Evolutionary conservation across 192 early-diverging fungal species (phyloP).

Genomic region (Umbelopsis vinacea): DNA sequence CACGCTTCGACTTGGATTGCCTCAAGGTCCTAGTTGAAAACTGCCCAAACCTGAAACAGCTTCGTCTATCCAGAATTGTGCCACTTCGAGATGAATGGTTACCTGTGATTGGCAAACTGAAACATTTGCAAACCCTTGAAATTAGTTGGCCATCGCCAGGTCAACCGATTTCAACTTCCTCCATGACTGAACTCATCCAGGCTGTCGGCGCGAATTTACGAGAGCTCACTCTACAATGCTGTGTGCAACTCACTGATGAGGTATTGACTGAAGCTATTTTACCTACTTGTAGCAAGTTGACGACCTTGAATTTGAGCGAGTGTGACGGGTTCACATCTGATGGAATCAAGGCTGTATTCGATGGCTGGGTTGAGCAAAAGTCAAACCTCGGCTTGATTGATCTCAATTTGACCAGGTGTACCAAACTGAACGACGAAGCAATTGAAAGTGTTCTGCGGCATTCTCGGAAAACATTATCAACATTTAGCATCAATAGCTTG

Average conservation of each 20-base stretch:
- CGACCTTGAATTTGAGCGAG: slow-evolving; percentile 62
- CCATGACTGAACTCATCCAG: slow-evolving; percentile 49
- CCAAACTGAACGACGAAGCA: slow-evolving; percentile 64
- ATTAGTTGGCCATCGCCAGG: slow-evolving; percentile 22
- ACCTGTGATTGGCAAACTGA: slow-evolving; percentile 41
- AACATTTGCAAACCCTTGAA: slow-evolving; percentile 48
- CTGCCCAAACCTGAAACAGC: slow-evolving; percentile 48
- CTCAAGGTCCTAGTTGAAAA: slow-evolving; percentile 50
- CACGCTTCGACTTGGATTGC: slow-evolving; percentile 55
- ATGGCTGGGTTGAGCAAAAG: slow-evolving; percentile 32
- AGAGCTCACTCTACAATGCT: slow-evolving; percentile 59
- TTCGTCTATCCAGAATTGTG: slow-evolving; percentile 52
- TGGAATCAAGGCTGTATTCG: slow-evolving; percentile 55
- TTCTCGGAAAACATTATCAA: slow-evolving; percentile 57
- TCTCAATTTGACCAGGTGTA: slow-evolving; percentile 68
- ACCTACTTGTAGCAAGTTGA: slow-evolving; percentile 61
- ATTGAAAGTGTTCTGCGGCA: slow-evolving; percentile 61
- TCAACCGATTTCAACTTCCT: slow-evolving; percentile 45
- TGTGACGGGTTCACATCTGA: slow-evolving; percentile 66
- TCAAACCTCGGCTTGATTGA: slow-evolving; percentile 47
- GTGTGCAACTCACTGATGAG: slow-evolving; percentile 49
- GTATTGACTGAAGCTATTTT: slow-evolving; percentile 59
- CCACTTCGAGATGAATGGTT: slow-evolving; percentile 56
- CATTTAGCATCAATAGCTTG: slow-evolving; percentile 71
- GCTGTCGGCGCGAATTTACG: slow-evolving; percentile 50